These are phyloP conservation scores for Metarhizium humberi DNA, from an alignment of 2,329 filamentous ascomycete genomes.

Conservation along the genomic window DNA sequence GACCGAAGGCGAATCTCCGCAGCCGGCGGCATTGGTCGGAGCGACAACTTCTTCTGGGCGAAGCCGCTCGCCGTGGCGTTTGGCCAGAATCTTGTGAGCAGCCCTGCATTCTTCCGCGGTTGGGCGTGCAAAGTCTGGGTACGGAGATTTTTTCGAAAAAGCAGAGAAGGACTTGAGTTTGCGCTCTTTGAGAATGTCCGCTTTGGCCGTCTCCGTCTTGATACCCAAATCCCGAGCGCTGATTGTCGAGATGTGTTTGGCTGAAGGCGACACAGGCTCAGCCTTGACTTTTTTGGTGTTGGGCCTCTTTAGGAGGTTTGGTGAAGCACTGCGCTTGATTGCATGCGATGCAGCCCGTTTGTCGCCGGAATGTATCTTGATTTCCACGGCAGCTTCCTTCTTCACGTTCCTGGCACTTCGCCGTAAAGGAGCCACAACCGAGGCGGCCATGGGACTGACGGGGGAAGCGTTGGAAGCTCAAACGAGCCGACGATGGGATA, in stretches of 20 bases:
- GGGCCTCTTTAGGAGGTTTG: constrained; percentile 7
- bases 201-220: constrained; percentile 7
- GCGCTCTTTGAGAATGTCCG: constrained; percentile 24
- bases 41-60: constrained; percentile 53
- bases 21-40: constrained; percentile 56
- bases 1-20: constrained; percentile 39
- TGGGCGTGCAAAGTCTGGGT: constrained; percentile 56
- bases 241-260: background rate
- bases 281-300: constrained; percentile 5
- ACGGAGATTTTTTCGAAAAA: constrained; percentile 44
- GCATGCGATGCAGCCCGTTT: background rate
- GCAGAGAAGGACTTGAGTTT: constrained; percentile 34
- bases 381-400: background rate
- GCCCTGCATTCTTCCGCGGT: constrained; percentile 58
- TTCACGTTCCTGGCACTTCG: constrained; percentile 4
- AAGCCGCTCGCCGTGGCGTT: constrained; percentile 53
- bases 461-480: background rate
- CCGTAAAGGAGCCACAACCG: background rate
- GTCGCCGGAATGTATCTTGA: background rate
- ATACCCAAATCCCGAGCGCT: background rate
- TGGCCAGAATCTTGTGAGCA: constrained; percentile 56
- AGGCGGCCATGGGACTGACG: background rate
- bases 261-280: background rate
- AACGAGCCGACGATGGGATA: background rate
- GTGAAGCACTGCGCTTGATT: constrained; percentile 17